These are phyloP conservation scores for Dictyostelium intermedium DNA, from an alignment of 78 protist species.

Conservation along the genomic window DNA sequence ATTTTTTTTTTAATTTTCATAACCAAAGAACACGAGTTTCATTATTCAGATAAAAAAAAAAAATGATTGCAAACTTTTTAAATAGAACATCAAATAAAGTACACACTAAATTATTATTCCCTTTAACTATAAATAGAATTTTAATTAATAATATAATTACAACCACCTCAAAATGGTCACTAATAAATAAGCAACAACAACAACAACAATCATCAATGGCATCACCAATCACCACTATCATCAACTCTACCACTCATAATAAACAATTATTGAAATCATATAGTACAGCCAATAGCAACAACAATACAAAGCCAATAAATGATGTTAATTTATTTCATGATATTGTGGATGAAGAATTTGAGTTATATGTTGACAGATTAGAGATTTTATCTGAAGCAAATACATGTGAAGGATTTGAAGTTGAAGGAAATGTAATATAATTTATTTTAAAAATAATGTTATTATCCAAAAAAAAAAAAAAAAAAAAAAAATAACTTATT, in stretches of 20 bases:
- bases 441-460: no score
- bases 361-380: conserved; percentile 5
- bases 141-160: neutral
- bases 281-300: neutral
- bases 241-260: neutral
- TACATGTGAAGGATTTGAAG: conserved; percentile 25
- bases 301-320: neutral
- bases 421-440: conserved; percentile 25
- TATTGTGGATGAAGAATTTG: conserved; percentile 37
- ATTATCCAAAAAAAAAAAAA: no score
- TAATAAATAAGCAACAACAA: neutral
- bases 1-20: neutral
- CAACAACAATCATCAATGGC: neutral
- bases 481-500: no score
- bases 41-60: neutral
- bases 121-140: neutral
- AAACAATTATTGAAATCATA: neutral
- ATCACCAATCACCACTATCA: neutral
- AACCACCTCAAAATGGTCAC: neutral
- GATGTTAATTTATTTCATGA: conserved; percentile 8
- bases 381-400: neutral
- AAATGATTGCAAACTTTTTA: neutral
- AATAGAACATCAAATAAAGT: no score
- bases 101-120: neutral
- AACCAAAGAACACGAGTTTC: neutral